These are phyloP conservation scores for Ascochyta lentis DNA, from an alignment of 2,329 filamentous ascomycete genomes.

Conservation along the genomic window DNA sequence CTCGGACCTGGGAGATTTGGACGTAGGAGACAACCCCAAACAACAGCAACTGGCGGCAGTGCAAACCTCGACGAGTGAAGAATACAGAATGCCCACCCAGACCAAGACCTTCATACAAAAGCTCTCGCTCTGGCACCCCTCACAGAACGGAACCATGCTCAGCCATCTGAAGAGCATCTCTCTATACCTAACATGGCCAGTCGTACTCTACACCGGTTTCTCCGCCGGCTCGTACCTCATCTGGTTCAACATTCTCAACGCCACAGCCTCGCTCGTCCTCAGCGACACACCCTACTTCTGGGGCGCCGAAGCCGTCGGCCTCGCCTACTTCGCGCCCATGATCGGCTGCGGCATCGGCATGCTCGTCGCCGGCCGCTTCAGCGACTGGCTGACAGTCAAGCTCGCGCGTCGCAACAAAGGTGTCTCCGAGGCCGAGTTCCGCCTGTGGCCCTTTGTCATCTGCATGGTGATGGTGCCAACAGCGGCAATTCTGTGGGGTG, in stretches of 20 bases:
- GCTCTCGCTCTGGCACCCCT: conserved; percentile 32
- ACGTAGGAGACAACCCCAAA: not conserved
- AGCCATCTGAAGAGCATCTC: conserved; percentile 28
- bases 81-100: not conserved
- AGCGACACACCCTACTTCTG: conserved; percentile 32
- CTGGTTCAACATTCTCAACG: conserved; percentile 41
- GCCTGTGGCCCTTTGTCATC: conserved; percentile 50
- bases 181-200: conserved; percentile 48
- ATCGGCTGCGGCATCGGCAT: conserved; percentile 30
- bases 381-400: conserved; percentile 35
- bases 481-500: conserved; percentile 58
- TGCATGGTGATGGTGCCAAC: conserved; percentile 53
- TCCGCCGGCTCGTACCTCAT: conserved; percentile 37
- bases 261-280: conserved; percentile 35
- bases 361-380: conserved; percentile 28
- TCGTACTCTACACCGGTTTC: conserved; percentile 34
- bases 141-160: conserved; percentile 26
- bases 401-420: conserved; percentile 49
- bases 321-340: conserved; percentile 30
- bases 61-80: conserved; percentile 22
- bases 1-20: not conserved
- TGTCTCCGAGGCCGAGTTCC: conserved; percentile 50
- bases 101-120: conserved; percentile 30
- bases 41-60: conserved; percentile 15
- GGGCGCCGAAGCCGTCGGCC: conserved; percentile 31